Base-by-base conservation (phyloP, 2,329 filamentous ascomycete species). In the Mycocentrospora acerina region DNA sequence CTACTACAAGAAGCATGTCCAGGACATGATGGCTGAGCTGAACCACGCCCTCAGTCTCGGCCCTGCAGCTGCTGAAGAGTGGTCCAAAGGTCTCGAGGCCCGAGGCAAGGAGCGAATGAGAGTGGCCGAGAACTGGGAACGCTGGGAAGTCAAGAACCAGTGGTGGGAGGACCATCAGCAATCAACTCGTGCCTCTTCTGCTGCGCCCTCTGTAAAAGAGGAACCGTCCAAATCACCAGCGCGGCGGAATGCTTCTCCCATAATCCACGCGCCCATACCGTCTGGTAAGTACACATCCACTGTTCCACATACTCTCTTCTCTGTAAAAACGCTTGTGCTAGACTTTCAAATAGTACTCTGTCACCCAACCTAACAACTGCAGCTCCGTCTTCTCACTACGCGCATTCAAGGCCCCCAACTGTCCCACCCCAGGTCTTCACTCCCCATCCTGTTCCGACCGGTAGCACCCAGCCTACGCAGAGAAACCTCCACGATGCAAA, bases 71-170 rank as follows among this genome's bases (percentile, higher is more conserved):
- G 77, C 79, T 4, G 84, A 88, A 51, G 87, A 90, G 63, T 93
- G 88, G 87, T 73, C 82, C 19, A 90, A 90, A 66, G 87, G 87
- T 8, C 75, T 93, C 3, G 78, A 82, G 29, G 71, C 70, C 18
- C 76, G 80, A 41, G 85, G 86, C 8, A 79, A 79, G 52, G 74
- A 80, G 42, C 69, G 74, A 32, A 77, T 81, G 51, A 74, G 72
- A 9, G 81, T 86, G 59, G 76, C 80, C 19, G 75, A 79, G 18
- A 79, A 85, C 33, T 91, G 86, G 83, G 87, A 90, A 60, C 84
- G 82, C 55, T 91, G 85, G 81, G 81, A 83, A 47, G 67, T 74
- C 30, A 69, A 67, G 44, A 47, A 63, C 35, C 57, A 58, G 29
- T 55, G 49, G 45, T 52, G 55, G 51, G 47, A 45, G 40, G 46